Evolutionary conservation across 2,329 filamentous ascomycete species (phyloP), one percentile per base, ranked within the genome.

Genomic region (Epichloe amarillans): DNA sequence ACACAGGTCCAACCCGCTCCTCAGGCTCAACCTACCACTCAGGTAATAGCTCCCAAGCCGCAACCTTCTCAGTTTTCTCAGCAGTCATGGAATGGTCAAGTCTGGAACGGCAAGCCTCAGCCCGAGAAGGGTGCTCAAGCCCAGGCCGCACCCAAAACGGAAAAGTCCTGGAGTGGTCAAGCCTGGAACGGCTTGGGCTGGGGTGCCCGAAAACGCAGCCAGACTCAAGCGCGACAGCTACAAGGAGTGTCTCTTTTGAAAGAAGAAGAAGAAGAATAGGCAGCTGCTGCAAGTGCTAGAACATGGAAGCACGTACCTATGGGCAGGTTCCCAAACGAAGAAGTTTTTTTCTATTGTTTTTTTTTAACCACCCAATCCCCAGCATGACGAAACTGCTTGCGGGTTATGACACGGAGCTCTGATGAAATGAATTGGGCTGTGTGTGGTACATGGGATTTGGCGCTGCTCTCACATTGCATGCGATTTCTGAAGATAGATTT

Each of bases 121-220:
- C 8, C 35, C 11, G 36, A 23, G 15, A 46, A 44, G 2, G 19
- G 2, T 17, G 42, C 19, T 37, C 14, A 39, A 23, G 3, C n/a
- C 3, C 30, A 12, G 10, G 3, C 5, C n/a, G 3, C 45, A n/a
- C 10, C 45, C n/a, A 23, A 19, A 35, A 12, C 35, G 5, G 42
- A 49, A 30, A 19, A 46, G 10, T 46, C 42, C 8, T 53, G 52
- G 52, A 38, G 37, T 14, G 52, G 52, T 19, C 44, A 53, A 17
- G 40, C 21, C 8, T 53, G 52, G 52, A 50, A 50, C 44, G 52
- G 50, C 8, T 11, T 19, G 21, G 36, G 46, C 19, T 52, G 50
- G 50, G 12, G 14, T 30, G 36, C 52, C 35, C 42, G 33, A 26
- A 53, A 49, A 48, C 15, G 45, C 17, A 47, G 17, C 17, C 19